Evolutionary conservation across 441 rosid genomes (phyloP).

Genomic region (Lepidium campestre): DNA sequence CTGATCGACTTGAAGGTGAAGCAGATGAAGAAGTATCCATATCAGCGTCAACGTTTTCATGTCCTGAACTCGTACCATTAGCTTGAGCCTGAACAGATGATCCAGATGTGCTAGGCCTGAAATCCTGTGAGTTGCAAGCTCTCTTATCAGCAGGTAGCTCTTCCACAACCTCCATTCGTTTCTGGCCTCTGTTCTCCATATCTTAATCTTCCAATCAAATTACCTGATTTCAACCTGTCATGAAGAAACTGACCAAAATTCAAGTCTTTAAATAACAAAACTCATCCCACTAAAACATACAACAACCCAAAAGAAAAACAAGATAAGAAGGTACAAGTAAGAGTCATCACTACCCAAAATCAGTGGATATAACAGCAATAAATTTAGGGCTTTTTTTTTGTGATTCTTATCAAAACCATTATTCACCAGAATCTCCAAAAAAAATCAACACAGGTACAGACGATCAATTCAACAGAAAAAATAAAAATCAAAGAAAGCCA

Average conservation of each 20-base stretch:
- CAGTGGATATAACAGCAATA: not conserved
- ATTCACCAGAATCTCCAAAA: not conserved
- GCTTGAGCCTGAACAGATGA: constrained; percentile 53
- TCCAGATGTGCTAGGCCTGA: constrained; percentile 74
- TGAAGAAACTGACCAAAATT: constrained; percentile 7
- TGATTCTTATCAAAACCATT: not conserved
- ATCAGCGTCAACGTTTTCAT: constrained; percentile 46
- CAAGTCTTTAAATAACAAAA: not conserved
- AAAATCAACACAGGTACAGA: constrained; percentile 2
- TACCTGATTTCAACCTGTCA: constrained; percentile 6
- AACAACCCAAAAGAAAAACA: not conserved
- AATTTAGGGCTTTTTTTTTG: constrained; percentile 1
- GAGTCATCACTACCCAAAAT: constrained; percentile 11
- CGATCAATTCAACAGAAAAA: not conserved
- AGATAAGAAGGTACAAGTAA: constrained; percentile 1
- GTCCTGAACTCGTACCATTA: constrained; percentile 42
- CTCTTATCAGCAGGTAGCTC: constrained; percentile 95
- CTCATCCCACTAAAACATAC: not conserved
- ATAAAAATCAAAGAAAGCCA: not conserved
- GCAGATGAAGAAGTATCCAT: constrained; percentile 90
- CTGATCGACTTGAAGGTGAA: constrained; percentile 78
- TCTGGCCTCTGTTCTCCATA: constrained; percentile 90
- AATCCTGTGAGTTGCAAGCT: constrained; percentile 83
- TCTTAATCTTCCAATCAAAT: constrained; percentile 13
- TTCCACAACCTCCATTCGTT: constrained; percentile 66